Evolutionary conservation across 2,329 filamentous ascomycete species (phyloP).

Genomic region (Xylaria polymorpha): DNA sequence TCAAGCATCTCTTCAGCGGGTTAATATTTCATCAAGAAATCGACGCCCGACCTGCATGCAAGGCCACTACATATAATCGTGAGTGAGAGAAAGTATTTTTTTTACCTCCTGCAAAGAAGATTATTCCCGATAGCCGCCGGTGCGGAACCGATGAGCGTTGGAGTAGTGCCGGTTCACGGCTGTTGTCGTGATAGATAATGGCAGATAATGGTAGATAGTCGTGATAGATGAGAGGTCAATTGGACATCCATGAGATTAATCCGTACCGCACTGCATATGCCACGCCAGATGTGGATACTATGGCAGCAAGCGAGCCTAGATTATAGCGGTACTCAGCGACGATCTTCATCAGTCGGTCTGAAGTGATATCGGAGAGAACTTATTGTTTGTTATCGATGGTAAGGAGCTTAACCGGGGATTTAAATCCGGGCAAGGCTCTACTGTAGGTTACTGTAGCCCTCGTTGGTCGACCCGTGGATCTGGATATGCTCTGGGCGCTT

Average conservation of each 20-base stretch:
- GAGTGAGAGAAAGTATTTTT: neutral
- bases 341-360: slow-evolving; percentile 4
- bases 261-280: slow-evolving; percentile 25
- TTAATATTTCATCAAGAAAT: neutral
- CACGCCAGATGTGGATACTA: slow-evolving; percentile 15
- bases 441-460: slow-evolving; percentile 4
- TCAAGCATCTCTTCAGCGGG: neutral
- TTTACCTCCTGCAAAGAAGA: slow-evolving; percentile 2
- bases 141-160: neutral
- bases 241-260: slow-evolving; percentile 10
- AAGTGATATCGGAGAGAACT: slow-evolving; percentile 2
- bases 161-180: neutral
- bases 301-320: slow-evolving; percentile 8
- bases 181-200: slow-evolving; percentile 17
- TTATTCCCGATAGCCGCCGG: neutral
- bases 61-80: neutral
- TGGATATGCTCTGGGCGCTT: slow-evolving; percentile 18
- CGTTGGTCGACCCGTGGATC: slow-evolving; percentile 26
- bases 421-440: slow-evolving; percentile 1
- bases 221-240: slow-evolving; percentile 4
- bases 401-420: neutral
- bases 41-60: neutral
- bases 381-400: slow-evolving; percentile 9
- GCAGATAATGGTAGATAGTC: neutral
- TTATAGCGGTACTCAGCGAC: neutral